Evolutionary conservation across 306 rosid species (phyloP), one percentile per base, ranked within the genome.

Genomic region (Trichosanthes truncata): DNA sequence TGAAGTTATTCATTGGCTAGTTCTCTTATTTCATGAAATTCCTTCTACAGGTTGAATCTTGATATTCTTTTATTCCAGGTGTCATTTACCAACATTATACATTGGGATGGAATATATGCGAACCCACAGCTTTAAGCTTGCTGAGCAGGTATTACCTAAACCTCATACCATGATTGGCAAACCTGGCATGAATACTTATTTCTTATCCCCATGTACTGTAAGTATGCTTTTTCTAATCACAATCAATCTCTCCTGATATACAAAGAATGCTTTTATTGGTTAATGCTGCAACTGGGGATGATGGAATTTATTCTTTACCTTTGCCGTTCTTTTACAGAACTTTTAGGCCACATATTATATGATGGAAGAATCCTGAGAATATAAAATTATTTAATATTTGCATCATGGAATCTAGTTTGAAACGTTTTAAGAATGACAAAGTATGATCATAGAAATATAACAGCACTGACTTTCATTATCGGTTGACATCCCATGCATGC

Each of bases 91-190:
- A 86, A 87, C 97, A 78, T 87, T 95, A 84, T 91, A 95, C 87
- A 95, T 95, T 85, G 99, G 99, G 80, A 95, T 95, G 99, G 99
- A 92, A 85, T 95, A 96, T 88, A 90, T 95, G 99, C 91, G 99
- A 71, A 95, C 99, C 43, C 97, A 91, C 89, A 95, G 97, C 81
- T 93, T 85, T 81, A 95, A 95, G 92, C 97, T 95, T 83, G 99
- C 97, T 10, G 97, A 93, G 84, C 97, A 95, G 99, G 99, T 95
- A 76, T 56, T 45, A 33, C 15, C 49, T 31, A 14, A n/a, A 35
- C 69, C 25, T 20, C 46, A 31, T 67, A 76, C 59, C 69, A 57
- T 61, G 20, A 29, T 68, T 68, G 75, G 48, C 33, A 76, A 38
- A 45, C 67, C 29, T 77, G 33, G 20, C 38, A 51, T 45, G 49